These are phyloP conservation scores for Lycium ferocissimum DNA, from an alignment of 257 asterid genomes.

Conservation along the genomic window DNA sequence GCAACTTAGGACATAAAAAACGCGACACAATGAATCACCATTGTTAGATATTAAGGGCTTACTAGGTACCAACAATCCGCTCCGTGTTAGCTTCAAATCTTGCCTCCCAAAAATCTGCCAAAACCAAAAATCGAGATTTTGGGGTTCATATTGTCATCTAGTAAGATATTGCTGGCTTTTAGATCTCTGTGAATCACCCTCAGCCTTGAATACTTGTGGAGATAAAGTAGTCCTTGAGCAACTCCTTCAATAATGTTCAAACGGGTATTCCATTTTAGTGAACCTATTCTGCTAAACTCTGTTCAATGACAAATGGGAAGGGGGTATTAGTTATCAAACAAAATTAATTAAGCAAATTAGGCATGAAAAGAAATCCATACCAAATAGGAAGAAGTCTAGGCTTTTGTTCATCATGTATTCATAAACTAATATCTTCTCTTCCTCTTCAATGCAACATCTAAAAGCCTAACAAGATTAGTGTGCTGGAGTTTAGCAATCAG, in stretches of 20 bases:
- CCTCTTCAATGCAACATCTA: conserved; percentile 42
- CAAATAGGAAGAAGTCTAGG: conserved; percentile 44
- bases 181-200: conserved; percentile 50
- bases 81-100: conserved; percentile 47
- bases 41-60: conserved; percentile 22
- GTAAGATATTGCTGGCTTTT: conserved; percentile 52
- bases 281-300: conserved; percentile 33
- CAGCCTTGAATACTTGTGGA: conserved; percentile 46
- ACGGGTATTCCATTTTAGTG: conserved; percentile 40
- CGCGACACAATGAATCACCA: not conserved
- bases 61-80: conserved; percentile 52
- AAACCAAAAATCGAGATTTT: conserved; percentile 57
- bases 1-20: not conserved
- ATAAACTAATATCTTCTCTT: conserved; percentile 45
- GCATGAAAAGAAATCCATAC: conserved; percentile 26
- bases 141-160: conserved; percentile 48
- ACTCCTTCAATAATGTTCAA: conserved; percentile 47
- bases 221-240: conserved; percentile 52
- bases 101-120: conserved; percentile 48
- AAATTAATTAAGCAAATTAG: not conserved
- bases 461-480: conserved; percentile 44
- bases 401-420: conserved; percentile 51
- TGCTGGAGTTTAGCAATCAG: conserved; percentile 47
- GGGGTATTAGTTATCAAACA: not conserved
- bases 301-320: not conserved